phyloP scores from a whole-genome alignment of 2,329 filamentous ascomycete species.

The Didymella lethalis region DNA sequence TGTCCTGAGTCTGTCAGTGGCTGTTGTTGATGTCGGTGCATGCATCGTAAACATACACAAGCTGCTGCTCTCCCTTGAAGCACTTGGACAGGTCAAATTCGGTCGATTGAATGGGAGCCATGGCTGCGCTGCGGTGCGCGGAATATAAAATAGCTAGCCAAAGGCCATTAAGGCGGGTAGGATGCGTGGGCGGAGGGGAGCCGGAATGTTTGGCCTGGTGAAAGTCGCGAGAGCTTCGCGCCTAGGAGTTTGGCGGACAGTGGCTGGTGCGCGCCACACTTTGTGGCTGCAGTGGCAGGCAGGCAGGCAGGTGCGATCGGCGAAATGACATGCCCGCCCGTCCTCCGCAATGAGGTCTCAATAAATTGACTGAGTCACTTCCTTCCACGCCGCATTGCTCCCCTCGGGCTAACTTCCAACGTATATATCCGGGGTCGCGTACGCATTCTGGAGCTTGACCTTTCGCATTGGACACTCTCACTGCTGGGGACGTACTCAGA shows the following conservation, averaged over 20 bases:
- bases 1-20: slow-evolving; percentile 61
- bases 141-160: slow-evolving; percentile 34
- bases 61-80: slow-evolving; percentile 77
- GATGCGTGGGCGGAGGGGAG: slow-evolving; percentile 26
- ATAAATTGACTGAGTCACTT: slow-evolving; percentile 22
- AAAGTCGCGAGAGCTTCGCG: slow-evolving; percentile 30
- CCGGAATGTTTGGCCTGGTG: slow-evolving; percentile 35
- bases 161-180: slow-evolving; percentile 43
- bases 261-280: slow-evolving; percentile 14
- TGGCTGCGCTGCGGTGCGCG: slow-evolving; percentile 49
- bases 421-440: neutral
- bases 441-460: neutral
- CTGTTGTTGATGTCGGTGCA: neutral
- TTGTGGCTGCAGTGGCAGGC: neutral
- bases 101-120: slow-evolving; percentile 44
- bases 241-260: slow-evolving; percentile 23
- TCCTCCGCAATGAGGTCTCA: slow-evolving; percentile 16
- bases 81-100: slow-evolving; percentile 83
- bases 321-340: slow-evolving; percentile 14
- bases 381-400: neutral
- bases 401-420: neutral
- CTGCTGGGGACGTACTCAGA: neutral
- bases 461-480: neutral
- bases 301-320: neutral
- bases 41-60: slow-evolving; percentile 70